Conservation (phyloP, 352 stramenopile species). For the Globisporangium acanthophoron region DNA sequence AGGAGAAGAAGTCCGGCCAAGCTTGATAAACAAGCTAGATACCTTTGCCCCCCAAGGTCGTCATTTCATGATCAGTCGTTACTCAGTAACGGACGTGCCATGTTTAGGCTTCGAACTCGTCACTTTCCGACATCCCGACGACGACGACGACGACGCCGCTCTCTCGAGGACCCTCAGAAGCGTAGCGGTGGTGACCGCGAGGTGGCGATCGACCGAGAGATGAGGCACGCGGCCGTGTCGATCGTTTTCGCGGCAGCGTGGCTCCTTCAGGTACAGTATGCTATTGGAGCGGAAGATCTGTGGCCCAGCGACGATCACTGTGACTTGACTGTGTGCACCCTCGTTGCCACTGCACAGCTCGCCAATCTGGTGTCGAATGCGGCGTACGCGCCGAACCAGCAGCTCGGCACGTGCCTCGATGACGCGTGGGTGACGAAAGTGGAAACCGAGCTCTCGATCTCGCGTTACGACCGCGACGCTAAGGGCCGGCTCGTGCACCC, state of each 20-base stretch:
- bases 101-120: no score
- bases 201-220: neutral
- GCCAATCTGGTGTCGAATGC: neutral
- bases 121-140: no score
- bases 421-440: slow-evolving; percentile 24
- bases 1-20: no score
- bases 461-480: slow-evolving; percentile 13
- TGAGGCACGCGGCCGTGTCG: neutral
- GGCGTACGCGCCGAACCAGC: slow-evolving; percentile 25
- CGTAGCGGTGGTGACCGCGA: no score
- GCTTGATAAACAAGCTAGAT: no score
- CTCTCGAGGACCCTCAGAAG: no score
- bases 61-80: no score
- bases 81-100: no score
- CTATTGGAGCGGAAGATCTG: no score
- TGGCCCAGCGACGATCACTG: no score
- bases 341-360: neutral
- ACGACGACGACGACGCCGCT: no score
- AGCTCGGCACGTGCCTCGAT: slow-evolving; percentile 35
- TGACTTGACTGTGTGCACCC: neutral
- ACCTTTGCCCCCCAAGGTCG: no score
- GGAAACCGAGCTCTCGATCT: slow-evolving; percentile 24
- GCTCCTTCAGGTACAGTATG: neutral
- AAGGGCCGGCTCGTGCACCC: slow-evolving; percentile 20
- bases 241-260: neutral